Base-by-base conservation (phyloP, 192 early-diverging fungal genomes). In the Linnemannia hyalina region DNA sequence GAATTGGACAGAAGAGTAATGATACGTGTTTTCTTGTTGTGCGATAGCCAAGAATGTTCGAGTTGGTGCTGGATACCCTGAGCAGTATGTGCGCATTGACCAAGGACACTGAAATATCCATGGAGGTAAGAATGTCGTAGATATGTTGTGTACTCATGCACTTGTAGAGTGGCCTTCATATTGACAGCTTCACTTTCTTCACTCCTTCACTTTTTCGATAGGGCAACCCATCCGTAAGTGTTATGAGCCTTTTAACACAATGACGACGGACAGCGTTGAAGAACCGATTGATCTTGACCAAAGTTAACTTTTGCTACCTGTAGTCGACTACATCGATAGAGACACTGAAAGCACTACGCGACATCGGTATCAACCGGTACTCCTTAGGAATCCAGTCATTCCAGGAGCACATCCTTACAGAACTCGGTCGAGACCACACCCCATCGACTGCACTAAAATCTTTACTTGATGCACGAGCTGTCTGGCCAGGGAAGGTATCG, bases 371-470 rank as follows among this genome's bases (percentile, higher is more conserved):
- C 79, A 92, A 89, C 74, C 82, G 92, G 20, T 82, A 91, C 10
- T 91, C 90, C 1, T 55, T 92, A 16, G 91, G 91, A n/a, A 87
- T 92, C 20, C 91, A 92, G 38, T 90, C 91, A 22, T 89, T 92
- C 52, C 77, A 90, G 57, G 63, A 77, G 13, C 63, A 60, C 11
- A 88, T 81, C 16, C 70, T 92, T 5, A 82, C 81, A 22, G 68
- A 81, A 10, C 78, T 92, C 15, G 91, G 89, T 20, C 75, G 91
- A 40, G 90, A 92, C 79, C 91, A 92, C 71, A 77, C 88, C 13
- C 83, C 82, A 11, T 68, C 75, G 23, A 83, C 91, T 42, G 89
- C 85, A 20, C 73, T 92, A 7, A 73, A 82, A 42, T 88, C 90
- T 16, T 36, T 92, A 3, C 52, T 83, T 3, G 83, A 78, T 55